Base-by-base conservation (phyloP, 371 early-diverging fungal genomes). In the Mortierella sp. region DNA sequence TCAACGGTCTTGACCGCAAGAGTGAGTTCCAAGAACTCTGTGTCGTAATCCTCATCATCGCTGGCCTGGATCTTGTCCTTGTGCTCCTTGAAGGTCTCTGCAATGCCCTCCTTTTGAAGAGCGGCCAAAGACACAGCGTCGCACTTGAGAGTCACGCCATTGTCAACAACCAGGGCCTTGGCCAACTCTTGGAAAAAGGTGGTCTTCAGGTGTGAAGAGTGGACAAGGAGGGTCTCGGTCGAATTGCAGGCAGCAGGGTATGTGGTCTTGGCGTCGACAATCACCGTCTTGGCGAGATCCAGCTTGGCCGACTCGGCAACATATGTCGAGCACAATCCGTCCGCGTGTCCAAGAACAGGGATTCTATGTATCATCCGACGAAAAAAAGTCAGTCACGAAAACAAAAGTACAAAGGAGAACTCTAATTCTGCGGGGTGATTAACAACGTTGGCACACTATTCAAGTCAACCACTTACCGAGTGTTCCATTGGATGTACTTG, bases 291-390 rank as follows among this genome's bases (percentile, higher is more conserved):
- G 16, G 97, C 96, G 79, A 95, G 95, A 16, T 86, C 85, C 10
- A 93, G 81, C 80, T 97, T 96, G 24, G 97, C 95, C 9, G 92
- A 89, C 72, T 93, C 93, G 87, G 98, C 98, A 31, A 99, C 83
- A 87, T 93, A 99, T 2, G 96, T 92, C 4, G 98, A 93, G 89
- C 98, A 98, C 75, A 99, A 88, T 54, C 99, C 99, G 88, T 99
- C 98, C 46, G 99, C 99, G 83, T 99, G 99, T 67, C 99, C 98
- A 57, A 99, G 92, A 8, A 99, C 99, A n/a, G 99, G 98, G 76
- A 98, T 98, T 78, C 98, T 93, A 88, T 48, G 43, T 40, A 40
- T 6, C 43, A 40, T 31, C 37, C 55, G 34, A 44, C 16, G 44
- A 69, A 64, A 40, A 73, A 69, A 59, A 28, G 40, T 48, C 71